Percentiles rank a stretch among this genome's conserved stretches.
Conservation (phyloP, 345 rosid species). For the Streptanthus diversifolius region DNA sequence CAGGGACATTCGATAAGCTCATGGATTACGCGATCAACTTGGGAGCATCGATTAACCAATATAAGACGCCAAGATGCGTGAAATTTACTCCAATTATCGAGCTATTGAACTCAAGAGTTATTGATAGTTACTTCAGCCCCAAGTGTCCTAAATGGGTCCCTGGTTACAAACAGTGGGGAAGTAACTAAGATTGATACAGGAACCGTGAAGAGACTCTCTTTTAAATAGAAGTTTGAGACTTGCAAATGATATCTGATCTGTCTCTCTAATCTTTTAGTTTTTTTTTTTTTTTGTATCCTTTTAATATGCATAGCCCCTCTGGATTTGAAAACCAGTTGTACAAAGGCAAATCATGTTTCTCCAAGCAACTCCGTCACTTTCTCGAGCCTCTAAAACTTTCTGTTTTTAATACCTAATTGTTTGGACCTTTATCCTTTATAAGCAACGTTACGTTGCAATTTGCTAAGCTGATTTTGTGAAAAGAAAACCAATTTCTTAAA, state of each 20-base stretch:
- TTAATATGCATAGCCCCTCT: slow-evolving; percentile 20
- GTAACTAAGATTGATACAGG: slow-evolving; percentile 24
- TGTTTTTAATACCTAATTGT: slow-evolving; percentile 6
- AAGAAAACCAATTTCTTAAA: neutral
- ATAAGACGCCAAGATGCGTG: slow-evolving; percentile 94
- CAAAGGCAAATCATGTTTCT: slow-evolving; percentile 30
- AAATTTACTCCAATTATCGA: slow-evolving; percentile 86
- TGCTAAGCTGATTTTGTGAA: slow-evolving; percentile 3
- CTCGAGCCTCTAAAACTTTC: slow-evolving; percentile 25
- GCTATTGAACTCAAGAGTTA: slow-evolving; percentile 74
- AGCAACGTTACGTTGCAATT: slow-evolving; percentile 18
- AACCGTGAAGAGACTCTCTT: slow-evolving; percentile 7
- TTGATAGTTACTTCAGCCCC: slow-evolving; percentile 67
- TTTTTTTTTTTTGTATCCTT: neutral
- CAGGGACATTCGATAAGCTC: slow-evolving; percentile 91
- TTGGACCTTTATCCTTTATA: slow-evolving; percentile 22
- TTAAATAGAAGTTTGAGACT: slow-evolving; percentile 24
- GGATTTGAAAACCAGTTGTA: slow-evolving; percentile 26
- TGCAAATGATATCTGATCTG: slow-evolving; percentile 15
- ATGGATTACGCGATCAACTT: slow-evolving; percentile 93
- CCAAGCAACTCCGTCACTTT: slow-evolving; percentile 12
- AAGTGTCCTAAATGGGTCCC: slow-evolving; percentile 96
- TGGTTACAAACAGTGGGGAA: slow-evolving; percentile 85
- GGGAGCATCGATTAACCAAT: slow-evolving; percentile 94
- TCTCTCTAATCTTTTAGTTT: slow-evolving; percentile 25